These are phyloP conservation scores for Fremontodendron californicum DNA, from an alignment of 345 rosid genomes.

Conservation along the genomic window DNA sequence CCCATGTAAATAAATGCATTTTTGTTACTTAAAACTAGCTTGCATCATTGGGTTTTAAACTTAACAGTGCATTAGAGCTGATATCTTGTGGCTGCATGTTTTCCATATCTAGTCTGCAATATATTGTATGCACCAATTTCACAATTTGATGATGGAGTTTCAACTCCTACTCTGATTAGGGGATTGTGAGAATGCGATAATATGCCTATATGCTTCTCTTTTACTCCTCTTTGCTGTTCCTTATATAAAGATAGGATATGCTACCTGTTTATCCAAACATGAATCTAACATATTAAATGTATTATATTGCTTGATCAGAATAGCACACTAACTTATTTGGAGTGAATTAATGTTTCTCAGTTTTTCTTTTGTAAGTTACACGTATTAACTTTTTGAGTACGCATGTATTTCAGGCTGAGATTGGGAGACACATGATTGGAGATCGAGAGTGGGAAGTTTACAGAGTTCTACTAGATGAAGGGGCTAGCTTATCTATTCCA, in stretches of 20 bases:
- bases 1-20: not conserved
- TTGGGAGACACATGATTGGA: slow-evolving; percentile 65
- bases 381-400: not conserved
- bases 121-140: not conserved
- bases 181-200: not conserved
- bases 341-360: not conserved
- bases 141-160: not conserved
- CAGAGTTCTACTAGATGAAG: slow-evolving; percentile 74
- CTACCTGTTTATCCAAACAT: not conserved
- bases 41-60: not conserved
- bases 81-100: not conserved
- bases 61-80: slow-evolving; percentile 6
- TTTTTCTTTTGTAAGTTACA: not conserved
- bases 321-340: not conserved
- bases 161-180: not conserved
- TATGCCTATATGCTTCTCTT: not conserved
- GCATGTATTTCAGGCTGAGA: slow-evolving; percentile 56
- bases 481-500: slow-evolving; percentile 43
- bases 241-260: not conserved
- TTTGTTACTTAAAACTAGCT: not conserved
- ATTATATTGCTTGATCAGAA: not conserved
- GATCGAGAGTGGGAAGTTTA: slow-evolving; percentile 90
- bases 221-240: not conserved
- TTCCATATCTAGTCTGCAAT: not conserved
- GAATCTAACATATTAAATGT: not conserved